A percentile compares a stretch with the other conserved stretches of the same genome.
Evolutionary conservation across 2,329 filamentous ascomycete species (phyloP).

Genomic region (Ambrosiella xylebori): DNA sequence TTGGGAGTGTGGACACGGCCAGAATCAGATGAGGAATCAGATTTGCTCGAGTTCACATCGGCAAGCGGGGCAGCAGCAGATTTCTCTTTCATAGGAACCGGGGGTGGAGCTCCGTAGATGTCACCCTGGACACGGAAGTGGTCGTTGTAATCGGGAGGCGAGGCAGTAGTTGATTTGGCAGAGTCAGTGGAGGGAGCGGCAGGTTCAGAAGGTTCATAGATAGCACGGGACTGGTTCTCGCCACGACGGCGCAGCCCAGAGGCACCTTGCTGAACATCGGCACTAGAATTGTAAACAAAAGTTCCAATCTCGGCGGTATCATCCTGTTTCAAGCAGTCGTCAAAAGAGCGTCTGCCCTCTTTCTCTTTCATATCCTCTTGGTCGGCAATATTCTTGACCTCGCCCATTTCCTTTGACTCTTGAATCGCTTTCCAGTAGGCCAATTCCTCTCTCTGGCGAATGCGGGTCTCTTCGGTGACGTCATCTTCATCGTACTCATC

Average conservation of each 20-base stretch:
- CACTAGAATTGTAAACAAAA: constrained; percentile 40
- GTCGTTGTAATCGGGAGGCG: constrained; percentile 21
- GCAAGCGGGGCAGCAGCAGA: constrained; percentile 21
- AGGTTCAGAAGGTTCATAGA: constrained; percentile 18
- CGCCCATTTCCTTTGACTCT: constrained; percentile 28
- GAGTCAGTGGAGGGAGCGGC: constrained; percentile 18
- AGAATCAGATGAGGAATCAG: constrained; percentile 6
- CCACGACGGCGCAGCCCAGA: constrained; percentile 28
- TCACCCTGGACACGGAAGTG: constrained; percentile 25
- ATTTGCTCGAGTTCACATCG: constrained; percentile 1
- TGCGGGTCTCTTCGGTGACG: constrained; percentile 43
- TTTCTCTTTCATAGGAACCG: too few species aligned
- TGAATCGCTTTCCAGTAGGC: constrained; percentile 47
- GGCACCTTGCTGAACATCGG: constrained; percentile 27
- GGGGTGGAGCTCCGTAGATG: background rate
- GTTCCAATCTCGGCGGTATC: constrained; percentile 32
- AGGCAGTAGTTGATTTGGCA: background rate
- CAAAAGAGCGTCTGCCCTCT: constrained; percentile 25
- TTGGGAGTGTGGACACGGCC: constrained; percentile 3
- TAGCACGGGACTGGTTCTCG: constrained; percentile 18
- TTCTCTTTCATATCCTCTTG: constrained; percentile 14
- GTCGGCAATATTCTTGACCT: constrained; percentile 11
- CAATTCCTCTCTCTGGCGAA: constrained; percentile 45
- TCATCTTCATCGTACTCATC: constrained; percentile 25
- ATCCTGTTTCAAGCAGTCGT: constrained; percentile 40